Evolutionary conservation across 192 early-diverging fungal genomes (phyloP), one percentile per base, ranked within the genome.

Genomic region (Coemansia sp.): DNA sequence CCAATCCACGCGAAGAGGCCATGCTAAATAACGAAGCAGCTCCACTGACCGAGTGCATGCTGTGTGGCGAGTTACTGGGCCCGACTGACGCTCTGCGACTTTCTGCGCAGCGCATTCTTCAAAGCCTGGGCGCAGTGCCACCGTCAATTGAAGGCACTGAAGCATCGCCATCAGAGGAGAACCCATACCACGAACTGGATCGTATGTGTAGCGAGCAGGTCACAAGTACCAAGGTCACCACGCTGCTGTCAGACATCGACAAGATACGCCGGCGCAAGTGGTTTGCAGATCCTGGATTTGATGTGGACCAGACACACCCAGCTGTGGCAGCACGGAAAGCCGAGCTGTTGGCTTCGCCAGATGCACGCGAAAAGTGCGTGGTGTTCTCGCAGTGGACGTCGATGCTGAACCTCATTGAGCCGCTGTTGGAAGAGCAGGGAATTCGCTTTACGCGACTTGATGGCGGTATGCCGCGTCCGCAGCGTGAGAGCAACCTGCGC

Each of bases 371-470:
- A 20, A 95, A 96, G 69, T 88, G 86, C 19, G 91, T 98, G 4
- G 88, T 98, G 0, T 98, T 97, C 68, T 96, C 94, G 18, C 96
- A 98, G 71, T 98, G 92, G 82, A 96, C 94, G 1, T 75, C 75
- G 6, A 89, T 96, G 84, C 82, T 97, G 20, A 86, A 92, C 58
- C 54, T 95, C 4, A 78, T 90, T n/a, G 85, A 86, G 56, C 67
- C 68, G 1, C 79, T 84, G 18, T 71, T 93, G 16, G 45, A 59
- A 26, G 61, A 79, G 35, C 81, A 85, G 12, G 82, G 82, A 2
- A 83, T 94, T 16, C 39, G 62, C 7, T 93, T 83, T 69, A 76
- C 84, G 10, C 76, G 92, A n/a, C 78, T 95, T 35, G 94, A 97
- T 66, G 95, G 95, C n/a, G 83, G 83, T 7, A 82, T 90, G 74